Evolutionary conservation across 257 asterid species (phyloP).

Genomic region (Lycium ferocissimum): DNA sequence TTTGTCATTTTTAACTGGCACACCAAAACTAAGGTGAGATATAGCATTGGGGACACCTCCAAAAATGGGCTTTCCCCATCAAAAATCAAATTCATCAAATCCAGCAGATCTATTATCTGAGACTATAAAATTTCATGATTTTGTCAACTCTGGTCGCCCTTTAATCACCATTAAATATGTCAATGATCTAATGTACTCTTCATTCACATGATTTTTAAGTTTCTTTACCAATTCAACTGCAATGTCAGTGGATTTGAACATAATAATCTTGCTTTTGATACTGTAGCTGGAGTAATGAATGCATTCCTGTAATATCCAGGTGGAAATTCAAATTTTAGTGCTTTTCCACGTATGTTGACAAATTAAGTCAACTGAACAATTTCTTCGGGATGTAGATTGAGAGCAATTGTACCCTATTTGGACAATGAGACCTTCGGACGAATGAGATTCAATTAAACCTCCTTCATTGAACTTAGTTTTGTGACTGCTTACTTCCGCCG

Average conservation of each 20-base stretch:
- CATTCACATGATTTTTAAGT: background rate
- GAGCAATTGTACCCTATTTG: slow-evolving; percentile 30
- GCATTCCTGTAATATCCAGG: slow-evolving; percentile 38
- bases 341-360: background rate
- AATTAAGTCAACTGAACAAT: background rate
- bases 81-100: slow-evolving; percentile 22
- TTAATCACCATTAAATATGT: slow-evolving; percentile 33
- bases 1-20: background rate
- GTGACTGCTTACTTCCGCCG: no score
- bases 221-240: slow-evolving; percentile 23
- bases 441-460: no score
- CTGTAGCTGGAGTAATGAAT: slow-evolving; percentile 9
- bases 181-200: slow-evolving; percentile 35
- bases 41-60: background rate
- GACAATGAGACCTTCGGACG: no score
- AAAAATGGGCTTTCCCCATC: slow-evolving; percentile 31
- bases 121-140: background rate
- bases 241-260: slow-evolving; percentile 21
- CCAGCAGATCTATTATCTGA: background rate
- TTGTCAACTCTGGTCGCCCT: slow-evolving; percentile 11
- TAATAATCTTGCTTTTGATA: slow-evolving; percentile 16
- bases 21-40: background rate
- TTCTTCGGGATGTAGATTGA: background rate
- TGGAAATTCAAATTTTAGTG: background rate
- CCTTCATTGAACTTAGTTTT: no score